Percentiles rank a stretch among this genome's conserved stretches.
These are phyloP conservation scores for Colletotrichum liriopes DNA, from an alignment of 2,329 filamentous ascomycete species.

Conservation along the genomic window DNA sequence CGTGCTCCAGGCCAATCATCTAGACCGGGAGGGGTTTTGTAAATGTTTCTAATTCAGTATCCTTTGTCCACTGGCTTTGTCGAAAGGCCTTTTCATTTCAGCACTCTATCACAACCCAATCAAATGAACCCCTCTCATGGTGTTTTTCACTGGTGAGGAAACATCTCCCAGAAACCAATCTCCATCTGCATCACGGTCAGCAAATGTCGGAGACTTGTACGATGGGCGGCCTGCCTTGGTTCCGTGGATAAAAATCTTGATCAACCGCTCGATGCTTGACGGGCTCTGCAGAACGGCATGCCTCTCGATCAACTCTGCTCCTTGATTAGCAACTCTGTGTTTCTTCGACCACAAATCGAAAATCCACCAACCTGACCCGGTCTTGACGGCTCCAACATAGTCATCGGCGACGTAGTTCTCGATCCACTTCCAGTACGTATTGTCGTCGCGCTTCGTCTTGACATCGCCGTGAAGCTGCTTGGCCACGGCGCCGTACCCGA, in stretches of 20 bases:
- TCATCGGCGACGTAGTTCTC: slow-evolving; percentile 88
- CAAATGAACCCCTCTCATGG: background rate
- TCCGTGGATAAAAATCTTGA: slow-evolving; percentile 88
- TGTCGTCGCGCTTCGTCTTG: slow-evolving; percentile 74
- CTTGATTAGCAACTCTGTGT: background rate
- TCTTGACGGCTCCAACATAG: slow-evolving; percentile 80
- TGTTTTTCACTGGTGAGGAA: slow-evolving; percentile 52
- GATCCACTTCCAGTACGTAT: slow-evolving; percentile 92
- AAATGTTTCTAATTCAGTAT: background rate
- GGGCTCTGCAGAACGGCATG: slow-evolving; percentile 82
- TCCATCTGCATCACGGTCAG: slow-evolving; percentile 60
- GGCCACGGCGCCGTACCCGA: slow-evolving; percentile 90
- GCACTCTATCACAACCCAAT: background rate
- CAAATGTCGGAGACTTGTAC: background rate
- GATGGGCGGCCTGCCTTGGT: slow-evolving; percentile 74
- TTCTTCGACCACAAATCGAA: background rate
- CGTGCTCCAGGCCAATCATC: background rate
- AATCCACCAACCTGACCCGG: slow-evolving; percentile 74
- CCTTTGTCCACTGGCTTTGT: slow-evolving; percentile 5
- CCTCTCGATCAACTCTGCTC: slow-evolving; percentile 80
- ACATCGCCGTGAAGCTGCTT: slow-evolving; percentile 76
- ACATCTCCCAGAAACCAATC: slow-evolving; percentile 71
- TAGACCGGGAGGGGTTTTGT: background rate
- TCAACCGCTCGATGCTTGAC: slow-evolving; percentile 83
- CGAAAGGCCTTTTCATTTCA: background rate